phyloP scores from a whole-genome alignment of 2,329 filamentous ascomycete species.

The Exophiala xenobiotica region DNA sequence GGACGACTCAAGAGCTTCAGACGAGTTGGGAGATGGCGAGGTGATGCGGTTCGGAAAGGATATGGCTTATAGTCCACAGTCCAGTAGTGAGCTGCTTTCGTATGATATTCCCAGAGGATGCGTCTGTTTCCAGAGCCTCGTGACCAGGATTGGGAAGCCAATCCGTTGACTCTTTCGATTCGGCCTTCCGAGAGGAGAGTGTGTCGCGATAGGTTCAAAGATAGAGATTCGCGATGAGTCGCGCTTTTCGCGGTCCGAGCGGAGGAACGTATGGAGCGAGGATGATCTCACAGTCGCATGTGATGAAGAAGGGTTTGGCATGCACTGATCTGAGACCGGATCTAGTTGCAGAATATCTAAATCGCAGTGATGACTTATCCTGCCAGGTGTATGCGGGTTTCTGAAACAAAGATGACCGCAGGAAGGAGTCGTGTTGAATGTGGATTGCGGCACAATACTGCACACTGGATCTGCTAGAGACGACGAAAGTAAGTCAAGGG shows the following conservation, averaged over 20 bases:
- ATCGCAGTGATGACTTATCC: background rate
- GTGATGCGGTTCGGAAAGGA: background rate
- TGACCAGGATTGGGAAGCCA: background rate
- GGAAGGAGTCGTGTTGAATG: background rate
- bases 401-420: background rate
- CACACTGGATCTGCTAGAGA: background rate
- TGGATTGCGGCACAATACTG: background rate
- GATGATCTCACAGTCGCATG: background rate
- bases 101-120: background rate
- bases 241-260: background rate
- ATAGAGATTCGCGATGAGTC: background rate
- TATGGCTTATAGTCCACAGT: background rate
- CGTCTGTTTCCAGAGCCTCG: conserved; percentile 2
- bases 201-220: background rate
- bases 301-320: background rate
- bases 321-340: background rate
- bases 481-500: background rate
- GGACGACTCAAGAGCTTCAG: conserved; percentile 2
- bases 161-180: conserved; percentile 1
- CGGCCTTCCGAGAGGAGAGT: background rate
- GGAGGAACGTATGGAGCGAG: background rate
- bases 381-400: background rate
- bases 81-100: conserved; percentile 9
- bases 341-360: background rate
- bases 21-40: background rate